Base-by-base conservation (phyloP, 495 filamentous ascomycete species). In the Bathelium albidoporum region DNA sequence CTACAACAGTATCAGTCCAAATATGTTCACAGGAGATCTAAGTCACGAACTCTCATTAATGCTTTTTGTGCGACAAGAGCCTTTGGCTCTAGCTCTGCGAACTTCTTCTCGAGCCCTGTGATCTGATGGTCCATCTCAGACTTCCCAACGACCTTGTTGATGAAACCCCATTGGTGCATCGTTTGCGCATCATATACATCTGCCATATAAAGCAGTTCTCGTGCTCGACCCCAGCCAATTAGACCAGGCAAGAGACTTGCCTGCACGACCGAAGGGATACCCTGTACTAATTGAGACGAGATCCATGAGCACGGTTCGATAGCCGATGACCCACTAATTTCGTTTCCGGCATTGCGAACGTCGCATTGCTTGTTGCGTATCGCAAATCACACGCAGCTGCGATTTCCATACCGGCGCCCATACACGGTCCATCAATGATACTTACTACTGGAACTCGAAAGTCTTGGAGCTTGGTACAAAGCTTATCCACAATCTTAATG, bases 291-390 rank as follows among this genome's bases (percentile, higher is more conserved):
- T 9, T 28, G 24, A 55, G 20, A n/a, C 16, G 7, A 20, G 5
- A 24, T 26, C 29, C 20, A 12, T 49, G 2, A 26, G 49, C 49
- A 55, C 2, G 20, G 16, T 49, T 29, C 49, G 34, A 14, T 20
- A 16, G 49, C 24, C 20, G 24, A 28, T 9, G 20, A 55, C 49
- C 29, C 49, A 55, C 49, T 5, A 70, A 43, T 41, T 53, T 64
- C 5, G 68, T 66, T 41, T 70, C 68, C 4, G 68, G 68, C 68
- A 70, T 70, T 9, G 63, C 68, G 58, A 70, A 70, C 1, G 36
- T 39, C 22, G 59, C 58, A n/a, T 26, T 32, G 20, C 39, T 44
- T 12, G 68, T 70, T 14, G 65, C 65, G 20, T 68, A 52, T 9
- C 66, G 44, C 49, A 70, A 44, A 32, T 70, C 68, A 32, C 68